Evolutionary conservation across 129 eudicot genomes (phyloP), one percentile per base, ranked within the genome.

Genomic region (Flaveria robusta): DNA sequence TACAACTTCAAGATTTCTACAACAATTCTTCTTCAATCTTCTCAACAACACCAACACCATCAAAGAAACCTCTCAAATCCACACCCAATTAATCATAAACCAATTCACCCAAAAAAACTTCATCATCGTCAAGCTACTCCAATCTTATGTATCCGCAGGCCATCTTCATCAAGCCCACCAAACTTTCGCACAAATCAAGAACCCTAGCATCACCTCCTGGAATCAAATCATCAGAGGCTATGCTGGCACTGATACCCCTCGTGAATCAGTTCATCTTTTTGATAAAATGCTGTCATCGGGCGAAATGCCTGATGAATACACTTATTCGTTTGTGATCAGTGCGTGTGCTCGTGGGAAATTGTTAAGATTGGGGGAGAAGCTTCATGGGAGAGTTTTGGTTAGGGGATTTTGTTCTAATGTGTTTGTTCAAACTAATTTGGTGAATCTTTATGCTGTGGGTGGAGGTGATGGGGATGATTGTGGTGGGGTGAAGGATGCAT

Each of bases 211-310:
- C 50, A 82, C 85, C 7, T 76, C 83, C 54, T 89, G 96, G 91
- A 91, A 88, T 59, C 97, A 91, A 74, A 78, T 92, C 56, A 85
- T 92, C 10, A 81, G 96, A 71, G 84, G 84, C 16, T 74, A 83
- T 83, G 83, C 83, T 6, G 59, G 70, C 0, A 47, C 73, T 22
- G 76, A 72, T 24, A 51, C 70, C 22, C 79, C 88, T 5, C 41
- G 45, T 19, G 75, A 78, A 52, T 77, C 92, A 16, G 51, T 91
- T 34, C 43, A 73, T 14, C 16, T 85, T 49, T 87, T 82, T 24
- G 67, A 49, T 52, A 50, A 71, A 71, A 89, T 91, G 97, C 76
- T 64, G 9, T 50, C 29, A 14, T 39, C 77, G 0, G 77, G 73
- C 0, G 37, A 65, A 9, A n/a, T 11, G 76, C 82, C 88, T 13